Evolutionary conservation across 345 rosid species (phyloP).

Genomic region (Euphorbia peplus): DNA sequence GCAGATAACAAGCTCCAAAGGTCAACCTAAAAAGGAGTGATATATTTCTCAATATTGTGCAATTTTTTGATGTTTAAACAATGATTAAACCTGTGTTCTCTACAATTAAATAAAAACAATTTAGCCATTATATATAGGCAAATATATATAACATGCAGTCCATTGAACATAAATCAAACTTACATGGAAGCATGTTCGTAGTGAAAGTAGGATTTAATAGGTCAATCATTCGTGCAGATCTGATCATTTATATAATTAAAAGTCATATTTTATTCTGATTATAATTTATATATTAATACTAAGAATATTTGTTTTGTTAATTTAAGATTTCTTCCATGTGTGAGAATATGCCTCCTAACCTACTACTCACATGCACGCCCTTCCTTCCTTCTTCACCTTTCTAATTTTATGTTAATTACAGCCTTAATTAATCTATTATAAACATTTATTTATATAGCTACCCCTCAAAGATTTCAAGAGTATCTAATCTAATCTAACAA

Average conservation of each 20-base stretch:
- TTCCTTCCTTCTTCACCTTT: background rate
- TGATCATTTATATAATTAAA: slow-evolving; percentile 3
- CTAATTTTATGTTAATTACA: background rate
- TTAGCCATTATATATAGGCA: slow-evolving; percentile 4
- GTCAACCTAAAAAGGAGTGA: background rate
- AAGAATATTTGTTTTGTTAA: slow-evolving; percentile 1
- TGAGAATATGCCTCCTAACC: slow-evolving; percentile 35
- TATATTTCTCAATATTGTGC: background rate
- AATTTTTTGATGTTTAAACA: background rate
- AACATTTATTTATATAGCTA: background rate
- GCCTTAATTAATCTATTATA: background rate
- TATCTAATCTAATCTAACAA: too few species aligned
- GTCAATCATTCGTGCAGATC: slow-evolving; percentile 39
- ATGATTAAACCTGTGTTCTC: slow-evolving; percentile 1
- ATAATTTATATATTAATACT: background rate
- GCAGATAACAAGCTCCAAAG: background rate
- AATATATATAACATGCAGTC: slow-evolving; percentile 35
- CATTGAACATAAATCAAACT: slow-evolving; percentile 22
- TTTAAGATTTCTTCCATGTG: slow-evolving; percentile 29
- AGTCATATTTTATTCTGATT: background rate
- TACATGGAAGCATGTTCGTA: slow-evolving; percentile 16
- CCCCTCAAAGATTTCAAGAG: too few species aligned
- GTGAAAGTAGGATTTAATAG: slow-evolving; percentile 20
- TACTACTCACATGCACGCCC: slow-evolving; percentile 41
- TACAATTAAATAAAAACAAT: background rate